Evolutionary conservation across 495 filamentous ascomycete genomes (phyloP).

Genomic region (Xylaria curta): DNA sequence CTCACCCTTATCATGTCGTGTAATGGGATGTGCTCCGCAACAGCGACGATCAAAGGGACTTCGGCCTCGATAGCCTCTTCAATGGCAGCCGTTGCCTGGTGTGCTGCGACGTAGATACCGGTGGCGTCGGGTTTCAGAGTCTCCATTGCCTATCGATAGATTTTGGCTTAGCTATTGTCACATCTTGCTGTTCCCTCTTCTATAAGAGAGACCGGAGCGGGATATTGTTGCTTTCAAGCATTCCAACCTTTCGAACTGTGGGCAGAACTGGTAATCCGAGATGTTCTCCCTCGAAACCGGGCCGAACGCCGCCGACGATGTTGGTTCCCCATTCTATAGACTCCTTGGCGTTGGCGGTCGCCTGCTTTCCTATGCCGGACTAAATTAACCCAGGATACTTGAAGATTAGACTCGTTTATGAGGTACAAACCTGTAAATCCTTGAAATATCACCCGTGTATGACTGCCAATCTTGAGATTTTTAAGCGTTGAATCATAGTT

Average conservation of each 20-base stretch:
- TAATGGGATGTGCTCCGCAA: slow-evolving; percentile 89
- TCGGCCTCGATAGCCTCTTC: slow-evolving; percentile 90
- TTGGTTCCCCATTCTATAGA: slow-evolving; percentile 86
- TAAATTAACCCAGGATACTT: background rate
- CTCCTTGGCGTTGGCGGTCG: slow-evolving; percentile 83
- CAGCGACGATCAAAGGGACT: slow-evolving; percentile 84
- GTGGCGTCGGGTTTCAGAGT: slow-evolving; percentile 82
- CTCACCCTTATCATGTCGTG: slow-evolving; percentile 83
- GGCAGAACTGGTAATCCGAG: slow-evolving; percentile 80
- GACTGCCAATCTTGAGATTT: slow-evolving; percentile 77
- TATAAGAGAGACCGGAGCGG: background rate
- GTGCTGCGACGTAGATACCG: slow-evolving; percentile 83
- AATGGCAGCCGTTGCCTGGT: slow-evolving; percentile 77
- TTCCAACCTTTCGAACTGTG: slow-evolving; percentile 66
- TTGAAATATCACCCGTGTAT: slow-evolving; percentile 86
- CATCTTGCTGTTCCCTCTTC: background rate
- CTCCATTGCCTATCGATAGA: slow-evolving; percentile 66
- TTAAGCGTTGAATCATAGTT: slow-evolving; percentile 68
- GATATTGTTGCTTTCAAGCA: background rate
- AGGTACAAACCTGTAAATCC: slow-evolving; percentile 75
- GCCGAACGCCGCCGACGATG: slow-evolving; percentile 86
- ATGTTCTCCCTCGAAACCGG: slow-evolving; percentile 77
- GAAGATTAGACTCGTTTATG: background rate
- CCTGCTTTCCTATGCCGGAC: slow-evolving; percentile 51
- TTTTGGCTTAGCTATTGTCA: slow-evolving; percentile 12